These are phyloP conservation scores for Annulohypoxylon stygium DNA, from an alignment of 495 filamentous ascomycete genomes.

Conservation along the genomic window DNA sequence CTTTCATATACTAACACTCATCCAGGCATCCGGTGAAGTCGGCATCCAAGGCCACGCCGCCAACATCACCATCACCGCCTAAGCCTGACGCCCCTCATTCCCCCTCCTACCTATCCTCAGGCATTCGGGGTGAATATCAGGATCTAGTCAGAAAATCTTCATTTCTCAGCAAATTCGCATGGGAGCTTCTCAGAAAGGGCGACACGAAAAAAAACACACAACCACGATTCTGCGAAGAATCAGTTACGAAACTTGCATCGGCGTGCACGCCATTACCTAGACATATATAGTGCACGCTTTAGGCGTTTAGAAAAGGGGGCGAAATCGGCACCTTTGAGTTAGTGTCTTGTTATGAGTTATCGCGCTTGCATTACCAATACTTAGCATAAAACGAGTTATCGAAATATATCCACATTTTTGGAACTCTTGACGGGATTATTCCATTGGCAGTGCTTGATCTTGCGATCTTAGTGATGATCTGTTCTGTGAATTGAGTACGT, in stretches of 20 bases:
- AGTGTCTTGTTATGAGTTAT: background rate
- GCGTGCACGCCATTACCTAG: conserved; percentile 15
- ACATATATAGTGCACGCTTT: conserved; percentile 8
- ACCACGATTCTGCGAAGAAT: conserved; percentile 26
- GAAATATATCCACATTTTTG: background rate
- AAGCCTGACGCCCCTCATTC: background rate
- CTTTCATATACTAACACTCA: conserved; percentile 16
- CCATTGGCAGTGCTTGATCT: background rate
- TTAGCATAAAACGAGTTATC: conserved; percentile 23
- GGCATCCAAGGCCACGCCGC: conserved; percentile 37
- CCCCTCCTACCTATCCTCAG: too few species aligned
- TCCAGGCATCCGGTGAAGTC: conserved; percentile 43
- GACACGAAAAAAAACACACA: background rate
- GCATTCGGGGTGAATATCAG: background rate
- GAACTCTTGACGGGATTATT: background rate
- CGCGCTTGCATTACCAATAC: background rate
- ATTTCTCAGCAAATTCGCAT: conserved; percentile 12
- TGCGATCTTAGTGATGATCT: background rate
- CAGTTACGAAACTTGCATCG: conserved; percentile 20
- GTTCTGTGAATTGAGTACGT: background rate
- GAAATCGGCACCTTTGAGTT: conserved; percentile 17
- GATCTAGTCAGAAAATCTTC: background rate
- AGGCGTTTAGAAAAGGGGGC: conserved; percentile 31
- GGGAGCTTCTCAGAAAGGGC: conserved; percentile 10
- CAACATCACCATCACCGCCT: conserved; percentile 42